Evolutionary conservation across 1,284 basidiomycete species (phyloP).

Genomic region (Earliella scabrosa): DNA sequence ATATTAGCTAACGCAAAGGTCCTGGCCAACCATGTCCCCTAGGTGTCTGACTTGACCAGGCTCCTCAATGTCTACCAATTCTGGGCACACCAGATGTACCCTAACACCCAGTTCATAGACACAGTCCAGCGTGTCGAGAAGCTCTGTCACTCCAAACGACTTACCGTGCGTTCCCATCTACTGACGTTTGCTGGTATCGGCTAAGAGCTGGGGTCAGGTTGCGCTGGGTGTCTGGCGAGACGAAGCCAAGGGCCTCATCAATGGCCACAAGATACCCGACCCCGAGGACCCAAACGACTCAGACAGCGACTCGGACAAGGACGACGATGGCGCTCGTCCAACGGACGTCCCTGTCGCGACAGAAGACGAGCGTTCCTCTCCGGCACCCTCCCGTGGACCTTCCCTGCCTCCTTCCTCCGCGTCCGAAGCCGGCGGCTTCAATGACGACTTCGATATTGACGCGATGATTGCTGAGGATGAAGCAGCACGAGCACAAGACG

Average conservation of each 20-base stretch:
- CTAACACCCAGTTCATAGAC: slow-evolving; percentile 84
- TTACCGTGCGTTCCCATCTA: slow-evolving; percentile 68
- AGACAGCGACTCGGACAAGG: slow-evolving; percentile 30
- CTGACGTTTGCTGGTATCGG: neutral
- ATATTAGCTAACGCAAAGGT: neutral
- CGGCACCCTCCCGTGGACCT: slow-evolving; percentile 37
- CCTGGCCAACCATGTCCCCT: slow-evolving; percentile 4
- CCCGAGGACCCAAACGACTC: slow-evolving; percentile 38
- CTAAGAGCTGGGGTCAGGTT: slow-evolving; percentile 46
- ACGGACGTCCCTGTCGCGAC: slow-evolving; percentile 29
- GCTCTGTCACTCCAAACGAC: slow-evolving; percentile 80
- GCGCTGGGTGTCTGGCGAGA: slow-evolving; percentile 77
- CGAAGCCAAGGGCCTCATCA: slow-evolving; percentile 60
- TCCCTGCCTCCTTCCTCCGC: slow-evolving; percentile 52
- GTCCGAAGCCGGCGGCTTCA: slow-evolving; percentile 37
- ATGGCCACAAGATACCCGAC: slow-evolving; percentile 33
- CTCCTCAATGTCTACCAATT: slow-evolving; percentile 86
- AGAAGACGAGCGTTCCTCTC: slow-evolving; percentile 33
- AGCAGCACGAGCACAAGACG: slow-evolving; percentile 18
- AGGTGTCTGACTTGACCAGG: slow-evolving; percentile 79
- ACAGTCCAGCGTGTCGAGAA: slow-evolving; percentile 85
- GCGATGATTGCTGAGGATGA: slow-evolving; percentile 54
- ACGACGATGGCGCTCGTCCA: neutral
- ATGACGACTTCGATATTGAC: slow-evolving; percentile 62
- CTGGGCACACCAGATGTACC: slow-evolving; percentile 91